Percentiles rank a stretch among this genome's conserved stretches.
Conservation (phyloP, 495 filamentous ascomycete species). For the Corynascus novoguineensis region DNA sequence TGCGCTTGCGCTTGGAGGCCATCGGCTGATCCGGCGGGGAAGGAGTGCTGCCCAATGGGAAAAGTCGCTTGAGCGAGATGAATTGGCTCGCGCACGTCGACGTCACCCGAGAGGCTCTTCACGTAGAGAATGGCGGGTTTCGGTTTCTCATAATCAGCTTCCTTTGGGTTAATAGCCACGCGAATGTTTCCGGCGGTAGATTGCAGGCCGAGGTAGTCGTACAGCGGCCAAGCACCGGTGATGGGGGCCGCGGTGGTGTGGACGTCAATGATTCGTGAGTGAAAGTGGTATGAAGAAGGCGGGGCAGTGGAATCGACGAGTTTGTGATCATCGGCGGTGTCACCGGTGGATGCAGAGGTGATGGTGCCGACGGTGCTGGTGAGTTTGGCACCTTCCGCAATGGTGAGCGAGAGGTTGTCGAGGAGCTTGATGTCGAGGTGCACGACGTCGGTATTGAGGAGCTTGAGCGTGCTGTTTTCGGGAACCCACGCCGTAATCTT, state of each 20-base stretch:
- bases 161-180: conserved; percentile 35
- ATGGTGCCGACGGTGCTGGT: conserved; percentile 30
- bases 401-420: conserved; percentile 35
- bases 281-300: conserved; percentile 26
- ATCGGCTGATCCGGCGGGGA: background rate
- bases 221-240: conserved; percentile 40
- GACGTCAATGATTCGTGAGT: conserved; percentile 32
- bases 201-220: conserved; percentile 35
- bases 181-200: conserved; percentile 35
- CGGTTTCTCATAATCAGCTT: conserved; percentile 17
- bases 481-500: conserved; percentile 41
- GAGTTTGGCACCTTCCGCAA: conserved; percentile 23
- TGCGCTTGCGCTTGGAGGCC: background rate
- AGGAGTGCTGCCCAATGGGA: background rate
- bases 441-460: conserved; percentile 24
- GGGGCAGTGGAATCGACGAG: conserved; percentile 19
- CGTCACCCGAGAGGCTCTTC: conserved; percentile 31
- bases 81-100: conserved; percentile 36
- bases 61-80: conserved; percentile 14
- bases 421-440: conserved; percentile 38
- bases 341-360: conserved; percentile 13
- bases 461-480: conserved; percentile 23
- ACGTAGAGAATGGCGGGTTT: conserved; percentile 34
- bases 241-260: conserved; percentile 35
- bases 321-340: conserved; percentile 11